Evolutionary conservation across 192 early-diverging fungal species (phyloP), one percentile per base, ranked within the genome.

Genomic region (Entophlyctis luteolus): DNA sequence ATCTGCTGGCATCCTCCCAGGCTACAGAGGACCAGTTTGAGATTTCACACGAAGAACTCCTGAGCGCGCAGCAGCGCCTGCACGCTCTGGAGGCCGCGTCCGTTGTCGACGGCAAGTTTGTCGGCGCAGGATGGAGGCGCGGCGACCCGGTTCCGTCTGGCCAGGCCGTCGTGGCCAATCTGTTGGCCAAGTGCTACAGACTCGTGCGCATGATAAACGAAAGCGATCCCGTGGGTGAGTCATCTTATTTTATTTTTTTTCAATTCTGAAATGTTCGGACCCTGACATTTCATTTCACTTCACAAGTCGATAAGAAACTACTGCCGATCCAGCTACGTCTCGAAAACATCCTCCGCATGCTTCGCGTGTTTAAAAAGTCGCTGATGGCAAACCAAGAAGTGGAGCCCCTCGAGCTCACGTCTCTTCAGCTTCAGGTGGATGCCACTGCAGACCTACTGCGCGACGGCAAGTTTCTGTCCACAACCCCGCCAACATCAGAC

Each of bases 81-180:
- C 72, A 75, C 49, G 22, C 6, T 12, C 37, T 75, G 31, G 74
- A 75, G 50, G 67, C 72, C 0, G 37, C 29, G 42, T n/a, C 57
- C 53, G 33, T 50, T 27, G 48, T 53, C 10, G 65, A 75, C n/a
- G 73, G 73, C 20, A 75, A 67, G 59, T 66, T 75, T 74, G 65
- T 75, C 12, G 52, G 62, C 20, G 49, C 22, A 12, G 63, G 31
- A 3, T 72, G 62, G 60, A 42, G 37, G 62, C 5, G 12, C 8
- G 71, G 55, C 4, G 46, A 56, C 1, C 12, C 18, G 16, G 49
- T 75, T 8, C 74, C 74, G 5, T 20, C 27, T 22, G 74, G 74
- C 0, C 74, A 75, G 38, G 71, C 68, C 18, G 45, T 75, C 22
- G 55, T 75, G 3, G 65, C 55, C 36, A 68, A 58, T 48, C 48